phyloP scores from a whole-genome alignment of 192 early-diverging fungal genomes.

The Linnemannia schmuckeri region DNA sequence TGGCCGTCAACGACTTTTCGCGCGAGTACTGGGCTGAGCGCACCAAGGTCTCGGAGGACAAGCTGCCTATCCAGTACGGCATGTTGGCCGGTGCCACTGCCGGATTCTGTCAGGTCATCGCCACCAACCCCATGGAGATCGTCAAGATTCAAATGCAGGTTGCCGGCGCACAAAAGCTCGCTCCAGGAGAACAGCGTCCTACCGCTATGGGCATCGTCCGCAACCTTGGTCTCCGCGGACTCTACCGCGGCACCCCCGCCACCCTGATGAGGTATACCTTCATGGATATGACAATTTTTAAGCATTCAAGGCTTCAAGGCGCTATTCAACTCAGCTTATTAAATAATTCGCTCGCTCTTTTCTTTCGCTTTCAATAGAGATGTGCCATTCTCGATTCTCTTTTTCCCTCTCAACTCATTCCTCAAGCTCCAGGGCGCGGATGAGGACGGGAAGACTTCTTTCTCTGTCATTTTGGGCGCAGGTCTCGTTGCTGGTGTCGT shows the following conservation, averaged over 20 bases:
- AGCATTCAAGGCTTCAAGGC: background rate
- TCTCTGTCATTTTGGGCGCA: conserved; percentile 68
- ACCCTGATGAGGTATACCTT: conserved; percentile 52
- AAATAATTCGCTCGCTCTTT: background rate
- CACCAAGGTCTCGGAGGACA: conserved; percentile 44
- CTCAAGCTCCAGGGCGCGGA: conserved; percentile 56
- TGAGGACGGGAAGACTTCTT: conserved; percentile 57
- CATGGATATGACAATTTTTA: background rate
- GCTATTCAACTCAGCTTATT: background rate
- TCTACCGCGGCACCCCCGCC: conserved; percentile 61
- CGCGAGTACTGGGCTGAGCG: conserved; percentile 59
- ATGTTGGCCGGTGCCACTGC: conserved; percentile 67
- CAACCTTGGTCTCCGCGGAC: conserved; percentile 58
- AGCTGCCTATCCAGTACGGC: conserved; percentile 58
- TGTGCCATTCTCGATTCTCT: conserved; percentile 69
- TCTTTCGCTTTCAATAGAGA: conserved; percentile 32
- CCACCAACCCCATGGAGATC: conserved; percentile 72
- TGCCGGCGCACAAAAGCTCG: conserved; percentile 41
- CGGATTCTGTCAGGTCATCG: conserved; percentile 69
- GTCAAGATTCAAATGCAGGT: conserved; percentile 70
- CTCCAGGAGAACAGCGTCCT: conserved; percentile 28
- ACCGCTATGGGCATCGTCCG: conserved; percentile 59
- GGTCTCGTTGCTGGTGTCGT: conserved; percentile 61
- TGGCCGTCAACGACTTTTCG: conserved; percentile 66
- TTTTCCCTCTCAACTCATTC: conserved; percentile 64